Percentiles rank a stretch among this genome's conserved stretches.
phyloP scores from a whole-genome alignment of 352 stramenopile genomes.

The Phytophthora agathidicida region DNA sequence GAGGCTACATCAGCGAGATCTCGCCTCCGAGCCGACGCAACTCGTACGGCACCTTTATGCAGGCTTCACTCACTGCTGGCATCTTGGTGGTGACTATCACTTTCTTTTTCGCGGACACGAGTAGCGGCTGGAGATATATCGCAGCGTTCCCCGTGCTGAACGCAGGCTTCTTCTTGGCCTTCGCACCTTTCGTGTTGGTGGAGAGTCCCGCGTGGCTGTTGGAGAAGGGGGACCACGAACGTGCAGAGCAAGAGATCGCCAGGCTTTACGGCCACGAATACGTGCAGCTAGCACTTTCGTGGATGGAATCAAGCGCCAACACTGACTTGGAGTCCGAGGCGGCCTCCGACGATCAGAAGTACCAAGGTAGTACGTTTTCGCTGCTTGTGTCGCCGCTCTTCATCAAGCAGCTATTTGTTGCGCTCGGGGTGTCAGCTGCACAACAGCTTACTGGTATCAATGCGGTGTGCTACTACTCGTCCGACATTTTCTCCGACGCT shows the following conservation, averaged over 20 bases:
- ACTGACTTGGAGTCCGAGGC: conserved; percentile 14
- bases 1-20: conserved; percentile 52
- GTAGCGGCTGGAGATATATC: conserved; percentile 37
- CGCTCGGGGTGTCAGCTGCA: conserved; percentile 39
- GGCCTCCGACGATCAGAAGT: conserved; percentile 5
- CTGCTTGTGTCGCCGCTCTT: conserved; percentile 27
- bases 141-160: conserved; percentile 40
- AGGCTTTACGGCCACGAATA: conserved; percentile 34
- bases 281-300: conserved; percentile 28
- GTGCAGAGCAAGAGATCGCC: conserved; percentile 29
- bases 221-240: conserved; percentile 25
- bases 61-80: conserved; percentile 45
- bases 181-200: conserved; percentile 33
- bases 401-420: conserved; percentile 46
- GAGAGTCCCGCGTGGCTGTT: conserved; percentile 55
- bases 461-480: conserved; percentile 71
- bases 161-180: conserved; percentile 28
- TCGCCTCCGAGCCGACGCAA: conserved; percentile 39
- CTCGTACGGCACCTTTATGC: conserved; percentile 40
- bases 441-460: conserved; percentile 74
- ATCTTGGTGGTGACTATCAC: conserved; percentile 42
- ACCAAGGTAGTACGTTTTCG: conserved; percentile 11
- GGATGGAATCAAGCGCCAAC: conserved; percentile 23
- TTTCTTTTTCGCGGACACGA: conserved; percentile 43
- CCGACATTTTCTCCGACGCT: conserved; percentile 56